Evolutionary conservation across 2,329 filamentous ascomycete species (phyloP).

Genomic region (Ascochyta koolunga): DNA sequence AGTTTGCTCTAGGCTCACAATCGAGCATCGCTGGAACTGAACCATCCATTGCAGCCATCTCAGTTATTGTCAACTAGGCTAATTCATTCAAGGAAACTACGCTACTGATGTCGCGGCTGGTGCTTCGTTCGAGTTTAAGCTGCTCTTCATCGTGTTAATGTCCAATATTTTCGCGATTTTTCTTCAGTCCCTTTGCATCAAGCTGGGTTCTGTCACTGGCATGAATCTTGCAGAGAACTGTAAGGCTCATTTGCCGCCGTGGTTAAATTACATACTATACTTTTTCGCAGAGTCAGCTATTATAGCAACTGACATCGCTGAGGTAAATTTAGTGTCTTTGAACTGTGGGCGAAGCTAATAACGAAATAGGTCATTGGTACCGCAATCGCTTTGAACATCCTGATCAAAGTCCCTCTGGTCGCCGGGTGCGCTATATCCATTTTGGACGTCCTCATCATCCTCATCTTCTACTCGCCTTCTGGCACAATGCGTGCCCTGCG

Average conservation of each 20-base stretch:
- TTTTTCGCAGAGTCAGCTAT: slow-evolving; percentile 63
- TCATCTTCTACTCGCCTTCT: slow-evolving; percentile 61
- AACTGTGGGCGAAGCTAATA: background rate
- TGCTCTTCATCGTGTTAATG: slow-evolving; percentile 72
- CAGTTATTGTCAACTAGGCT: background rate
- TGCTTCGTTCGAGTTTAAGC: slow-evolving; percentile 67
- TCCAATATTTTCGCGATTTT: slow-evolving; percentile 75
- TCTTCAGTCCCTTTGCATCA: slow-evolving; percentile 70
- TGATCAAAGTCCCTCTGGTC: slow-evolving; percentile 60
- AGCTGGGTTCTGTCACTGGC: slow-evolving; percentile 59
- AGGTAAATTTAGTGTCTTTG: slow-evolving; percentile 41
- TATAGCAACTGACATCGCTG: slow-evolving; percentile 65
- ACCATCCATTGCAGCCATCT: background rate
- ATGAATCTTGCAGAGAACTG: slow-evolving; percentile 58
- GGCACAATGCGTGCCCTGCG: slow-evolving; percentile 59
- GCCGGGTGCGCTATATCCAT: slow-evolving; percentile 64
- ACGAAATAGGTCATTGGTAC: slow-evolving; percentile 58
- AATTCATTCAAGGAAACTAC: slow-evolving; percentile 62
- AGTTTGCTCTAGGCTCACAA: background rate
- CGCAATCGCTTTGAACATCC: slow-evolving; percentile 62
- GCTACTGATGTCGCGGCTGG: slow-evolving; percentile 73
- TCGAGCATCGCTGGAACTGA: background rate
- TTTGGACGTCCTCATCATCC: slow-evolving; percentile 61
- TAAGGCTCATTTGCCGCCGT: slow-evolving; percentile 57
- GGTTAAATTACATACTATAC: slow-evolving; percentile 62